Evolutionary conservation across 2,329 filamentous ascomycete genomes (phyloP).

Genomic region (Epichloe aotearoae): DNA sequence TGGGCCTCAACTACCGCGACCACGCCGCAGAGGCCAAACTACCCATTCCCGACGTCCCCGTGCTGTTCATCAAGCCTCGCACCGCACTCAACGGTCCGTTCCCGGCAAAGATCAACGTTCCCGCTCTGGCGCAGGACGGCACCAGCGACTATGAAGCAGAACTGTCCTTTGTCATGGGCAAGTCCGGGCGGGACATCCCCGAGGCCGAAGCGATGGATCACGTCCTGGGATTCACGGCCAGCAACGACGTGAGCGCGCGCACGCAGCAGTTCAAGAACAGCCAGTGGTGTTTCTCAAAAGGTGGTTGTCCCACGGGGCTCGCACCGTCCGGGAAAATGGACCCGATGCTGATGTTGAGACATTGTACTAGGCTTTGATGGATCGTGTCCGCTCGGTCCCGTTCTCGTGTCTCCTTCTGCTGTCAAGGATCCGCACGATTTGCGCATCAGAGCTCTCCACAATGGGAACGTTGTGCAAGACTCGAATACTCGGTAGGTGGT

Average conservation of each 20-base stretch:
- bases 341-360: constrained; percentile 1
- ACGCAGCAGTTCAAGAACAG: constrained; percentile 23
- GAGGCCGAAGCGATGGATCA: constrained; percentile 23
- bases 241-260: constrained; percentile 26
- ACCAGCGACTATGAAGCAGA: constrained; percentile 28
- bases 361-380: constrained; percentile 25
- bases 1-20: constrained; percentile 32
- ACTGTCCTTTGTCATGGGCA: constrained; percentile 23
- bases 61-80: constrained; percentile 27
- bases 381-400: constrained; percentile 34
- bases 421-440: constrained; percentile 20
- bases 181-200: constrained; percentile 28
- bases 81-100: constrained; percentile 21
- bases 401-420: constrained; percentile 17
- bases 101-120: constrained; percentile 17
- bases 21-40: constrained; percentile 25
- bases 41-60: constrained; percentile 21
- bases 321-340: constrained; percentile 4
- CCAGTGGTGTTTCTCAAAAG: constrained; percentile 31
- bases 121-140: constrained; percentile 13
- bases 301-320: constrained; percentile 9
- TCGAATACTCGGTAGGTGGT: constrained; percentile 15
- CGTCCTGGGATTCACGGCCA: constrained; percentile 25
- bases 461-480: constrained; percentile 24
- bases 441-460: constrained; percentile 19